Evolutionary conservation across 1,284 basidiomycete genomes (phyloP).

Genomic region (Ustilago xerochloae): DNA sequence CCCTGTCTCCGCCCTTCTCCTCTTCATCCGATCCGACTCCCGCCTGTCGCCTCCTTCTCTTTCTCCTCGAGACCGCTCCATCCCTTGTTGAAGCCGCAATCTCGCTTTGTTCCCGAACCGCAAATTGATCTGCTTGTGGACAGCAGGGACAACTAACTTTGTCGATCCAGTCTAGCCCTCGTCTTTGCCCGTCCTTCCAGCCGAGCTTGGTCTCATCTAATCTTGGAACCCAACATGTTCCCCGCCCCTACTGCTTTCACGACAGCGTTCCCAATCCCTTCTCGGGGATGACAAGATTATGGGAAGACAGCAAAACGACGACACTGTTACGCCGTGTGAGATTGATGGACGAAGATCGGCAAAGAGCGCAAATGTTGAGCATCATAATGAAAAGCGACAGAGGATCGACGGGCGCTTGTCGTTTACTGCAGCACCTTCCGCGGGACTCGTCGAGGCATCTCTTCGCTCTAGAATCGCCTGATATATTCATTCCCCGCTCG

Average conservation of each 20-base stretch:
- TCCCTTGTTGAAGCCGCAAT: too few species aligned
- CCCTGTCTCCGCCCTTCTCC: not conserved
- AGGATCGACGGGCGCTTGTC: slow-evolving; percentile 2
- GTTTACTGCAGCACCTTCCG: slow-evolving; percentile 10
- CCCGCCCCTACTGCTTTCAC: not conserved
- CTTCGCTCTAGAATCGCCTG: slow-evolving; percentile 15
- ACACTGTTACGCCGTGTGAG: too few species aligned
- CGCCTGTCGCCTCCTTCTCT: not conserved
- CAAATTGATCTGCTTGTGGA: not conserved
- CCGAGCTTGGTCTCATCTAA: slow-evolving; percentile 20
- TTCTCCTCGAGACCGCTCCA: too few species aligned
- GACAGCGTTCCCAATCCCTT: not conserved
- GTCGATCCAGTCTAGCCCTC: slow-evolving; percentile 6
- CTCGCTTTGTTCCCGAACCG: not conserved
- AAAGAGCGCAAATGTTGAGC: not conserved
- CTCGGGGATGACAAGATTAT: not conserved
- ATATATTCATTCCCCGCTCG: slow-evolving; percentile 15
- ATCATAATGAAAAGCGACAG: not conserved
- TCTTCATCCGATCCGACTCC: slow-evolving; percentile 10
- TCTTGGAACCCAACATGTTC: not conserved
- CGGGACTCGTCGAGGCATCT: not conserved
- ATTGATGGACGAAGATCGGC: too few species aligned
- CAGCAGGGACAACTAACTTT: not conserved
- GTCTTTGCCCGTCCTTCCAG: slow-evolving; percentile 1
- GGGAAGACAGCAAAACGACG: too few species aligned